Evolutionary conservation across 2,329 filamentous ascomycete genomes (phyloP).

Genomic region (Tolypocladium paradoxum): DNA sequence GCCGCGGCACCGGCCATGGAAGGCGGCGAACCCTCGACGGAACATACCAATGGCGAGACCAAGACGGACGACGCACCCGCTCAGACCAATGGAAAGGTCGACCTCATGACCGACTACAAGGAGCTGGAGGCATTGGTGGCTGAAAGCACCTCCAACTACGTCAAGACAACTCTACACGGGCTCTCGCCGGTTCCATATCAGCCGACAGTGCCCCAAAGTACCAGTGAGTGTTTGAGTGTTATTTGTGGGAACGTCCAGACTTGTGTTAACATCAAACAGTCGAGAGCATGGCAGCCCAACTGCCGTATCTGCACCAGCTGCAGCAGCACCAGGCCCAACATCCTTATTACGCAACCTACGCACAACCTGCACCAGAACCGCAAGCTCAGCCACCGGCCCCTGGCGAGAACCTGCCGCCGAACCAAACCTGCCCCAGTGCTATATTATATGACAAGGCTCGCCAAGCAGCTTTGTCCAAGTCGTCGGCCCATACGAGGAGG

Average conservation of each 20-base stretch:
- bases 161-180: slow-evolving; percentile 31
- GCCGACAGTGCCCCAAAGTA: slow-evolving; percentile 28
- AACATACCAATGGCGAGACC: slow-evolving; percentile 14
- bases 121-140: slow-evolving; percentile 32
- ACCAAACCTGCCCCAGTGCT: slow-evolving; percentile 44
- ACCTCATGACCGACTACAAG: slow-evolving; percentile 28
- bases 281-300: slow-evolving; percentile 23
- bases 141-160: slow-evolving; percentile 33
- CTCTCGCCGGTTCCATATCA: slow-evolving; percentile 32
- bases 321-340: slow-evolving; percentile 27
- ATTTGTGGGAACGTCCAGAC: background rate
- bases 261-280: slow-evolving; percentile 8
- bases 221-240: slow-evolving; percentile 19
- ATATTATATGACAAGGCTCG: slow-evolving; percentile 48
- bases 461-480: slow-evolving; percentile 47
- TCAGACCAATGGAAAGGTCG: slow-evolving; percentile 19
- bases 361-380: slow-evolving; percentile 24
- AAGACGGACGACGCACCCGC: slow-evolving; percentile 11
- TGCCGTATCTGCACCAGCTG: slow-evolving; percentile 24
- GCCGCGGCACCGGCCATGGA: slow-evolving; percentile 7
- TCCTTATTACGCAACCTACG: slow-evolving; percentile 21
- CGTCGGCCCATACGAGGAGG: slow-evolving; percentile 40
- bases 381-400: slow-evolving; percentile 15
- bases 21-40: slow-evolving; percentile 10
- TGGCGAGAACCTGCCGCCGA: slow-evolving; percentile 38